phyloP scores from a whole-genome alignment of 345 rosid genomes.

The Eucalyptus globulus region DNA sequence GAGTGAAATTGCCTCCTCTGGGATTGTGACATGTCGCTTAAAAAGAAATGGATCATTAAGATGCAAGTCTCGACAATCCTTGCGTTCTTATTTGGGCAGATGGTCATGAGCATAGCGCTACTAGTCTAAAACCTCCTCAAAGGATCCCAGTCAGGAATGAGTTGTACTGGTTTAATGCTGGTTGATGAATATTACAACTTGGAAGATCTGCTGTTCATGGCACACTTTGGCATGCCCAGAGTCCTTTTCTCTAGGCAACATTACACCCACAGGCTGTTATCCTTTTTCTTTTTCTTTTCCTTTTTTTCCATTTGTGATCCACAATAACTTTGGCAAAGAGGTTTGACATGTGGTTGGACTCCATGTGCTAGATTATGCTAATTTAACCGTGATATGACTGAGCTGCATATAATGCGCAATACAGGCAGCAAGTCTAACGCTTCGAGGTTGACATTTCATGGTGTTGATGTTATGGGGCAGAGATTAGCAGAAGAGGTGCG shows the following conservation, averaged over 20 bases:
- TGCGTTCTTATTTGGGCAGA: neutral
- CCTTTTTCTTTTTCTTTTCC: neutral
- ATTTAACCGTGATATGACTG: neutral
- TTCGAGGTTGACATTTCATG: conserved; percentile 52
- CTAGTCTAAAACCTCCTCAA: neutral
- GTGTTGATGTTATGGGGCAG: conserved; percentile 85
- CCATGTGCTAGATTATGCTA: neutral
- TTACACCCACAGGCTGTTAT: neutral
- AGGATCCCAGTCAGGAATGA: neutral
- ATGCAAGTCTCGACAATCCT: neutral
- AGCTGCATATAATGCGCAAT: neutral
- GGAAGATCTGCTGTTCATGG: neutral
- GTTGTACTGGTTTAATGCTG: neutral
- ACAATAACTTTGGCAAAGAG: neutral
- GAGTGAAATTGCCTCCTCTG: neutral
- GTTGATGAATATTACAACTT: neutral
- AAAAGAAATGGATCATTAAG: neutral
- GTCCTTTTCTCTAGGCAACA: neutral
- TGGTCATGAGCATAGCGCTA: neutral
- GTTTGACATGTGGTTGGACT: neutral
- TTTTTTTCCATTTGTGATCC: neutral
- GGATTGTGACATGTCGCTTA: neutral
- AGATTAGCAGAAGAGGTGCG: conserved; percentile 81
- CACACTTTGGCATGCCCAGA: neutral
- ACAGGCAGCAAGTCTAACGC: conserved; percentile 73